Evolutionary conservation across 176 grass and related monocot species (phyloP), one percentile per base, ranked within the genome.

Genomic region (Oropetium thomaeum): DNA sequence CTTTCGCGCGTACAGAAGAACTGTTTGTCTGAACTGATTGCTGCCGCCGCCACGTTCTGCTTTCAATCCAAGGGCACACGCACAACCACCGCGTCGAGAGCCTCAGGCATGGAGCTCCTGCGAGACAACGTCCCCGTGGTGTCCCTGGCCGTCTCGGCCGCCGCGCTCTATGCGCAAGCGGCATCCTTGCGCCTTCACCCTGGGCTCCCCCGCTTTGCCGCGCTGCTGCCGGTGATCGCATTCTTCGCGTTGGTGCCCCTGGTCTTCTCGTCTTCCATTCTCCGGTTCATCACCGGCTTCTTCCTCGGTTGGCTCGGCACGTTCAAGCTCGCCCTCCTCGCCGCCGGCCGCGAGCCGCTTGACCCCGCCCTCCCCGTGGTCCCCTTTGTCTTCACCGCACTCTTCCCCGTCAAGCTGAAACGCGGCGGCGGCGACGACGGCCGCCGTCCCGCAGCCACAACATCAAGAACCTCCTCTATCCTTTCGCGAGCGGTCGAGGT

Each of bases 321-420:
- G 26, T 88, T 87, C 89, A 91, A 91, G 79, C 28, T 91, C 8
- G 10, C 73, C 13, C 71, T 91, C 35, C 65, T 91, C 11, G 82
- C 84, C 40, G 79, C 67, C 8, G 71, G 49, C 31, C 58, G 37
- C 27, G 76, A 81, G 1, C 28, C 58, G 13, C 62, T 65, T 8
- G 62, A 37, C 58, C 58, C 58, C 5, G 28, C 58, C 28, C 58
- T 61, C 58, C 58, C 58, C 28, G 12, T 17, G 1, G 5, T 61
- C 28, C 58, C 58, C 1, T 61, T 61, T 29, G 28, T 61, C 29
- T 61, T 61, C 58, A 61, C 14, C 27, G 58, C 58, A 0, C 27
- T 31, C 4, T 61, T 61, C 58, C 58, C 58, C 58, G 58, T 61
- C 58, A 61, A 61, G 58, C 58, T 61, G 14, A 61, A 54, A 25